Base-by-base conservation (phyloP, 139 green algal species). In the Auxenochlorella pyrenoidosa region DNA sequence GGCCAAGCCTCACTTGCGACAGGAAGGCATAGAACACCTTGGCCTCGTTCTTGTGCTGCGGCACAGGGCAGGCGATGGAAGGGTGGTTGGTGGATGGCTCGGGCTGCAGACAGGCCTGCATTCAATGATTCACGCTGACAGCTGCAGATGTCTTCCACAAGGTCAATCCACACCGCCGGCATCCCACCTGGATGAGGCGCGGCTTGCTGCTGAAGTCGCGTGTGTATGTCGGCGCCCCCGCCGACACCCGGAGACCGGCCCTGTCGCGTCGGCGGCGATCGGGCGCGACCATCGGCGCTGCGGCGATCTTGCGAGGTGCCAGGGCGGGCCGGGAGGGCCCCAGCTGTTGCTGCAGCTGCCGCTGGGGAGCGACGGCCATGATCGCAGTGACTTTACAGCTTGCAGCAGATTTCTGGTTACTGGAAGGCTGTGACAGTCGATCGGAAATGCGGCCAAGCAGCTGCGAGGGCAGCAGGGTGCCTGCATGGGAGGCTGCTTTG, bases 21-120 rank as follows among this genome's bases (percentile, higher is more conserved):
- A 98, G 90, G 86, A 96, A 98, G 26, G 93, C 87, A 90, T 98
- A 98, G 89, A 98, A 98, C 43, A 8, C 88, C 82, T 99, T 98
- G 89, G 96, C 97, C 86, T 99, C 96, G 41, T 96, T 90, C 79
- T 99, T 99, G 89, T 99, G 96, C 90, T 99, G 97, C 54, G 98
- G 98, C 28, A 18, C 10, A 15, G 34, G 34, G 34, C 8, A 47
- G 70, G 30, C 0, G 13, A 30, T 13, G 70, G 38, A 10, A 47
- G 12, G 36, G 36, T 47, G 36, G 15, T 28, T 13, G 54, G 54
- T 13, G 47, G 47, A 54, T 54, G 47, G 47, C 8, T 54, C 10
- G 66, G 68, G 30, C 13, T 41, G 5, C 22, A 26, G 68, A 32
- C 12, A 43, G n/a, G 68, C 28, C 32, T 73, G 36, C 40, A 36